Conservation (phyloP, 768 basidiomycete genomes). For the Calocera cornea region DNA sequence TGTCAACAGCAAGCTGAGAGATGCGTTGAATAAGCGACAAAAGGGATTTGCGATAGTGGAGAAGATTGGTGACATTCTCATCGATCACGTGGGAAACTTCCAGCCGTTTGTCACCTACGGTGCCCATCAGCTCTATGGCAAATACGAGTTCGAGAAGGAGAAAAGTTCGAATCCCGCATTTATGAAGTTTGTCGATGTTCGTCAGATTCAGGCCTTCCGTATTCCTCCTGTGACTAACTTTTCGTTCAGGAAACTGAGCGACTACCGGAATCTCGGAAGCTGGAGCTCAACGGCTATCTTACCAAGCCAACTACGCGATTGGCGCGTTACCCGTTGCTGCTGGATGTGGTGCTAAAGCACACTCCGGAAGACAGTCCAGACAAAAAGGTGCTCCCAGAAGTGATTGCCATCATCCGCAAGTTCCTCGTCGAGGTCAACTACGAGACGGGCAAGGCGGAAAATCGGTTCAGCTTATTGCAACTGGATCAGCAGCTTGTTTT, state of each 20-base stretch:
- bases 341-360: conserved; percentile 84
- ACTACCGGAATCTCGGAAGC: conserved; percentile 83
- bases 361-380: conserved; percentile 85
- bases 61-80: conserved; percentile 76
- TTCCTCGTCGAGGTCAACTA: conserved; percentile 81
- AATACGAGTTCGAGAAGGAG: conserved; percentile 99
- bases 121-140: conserved; percentile 92
- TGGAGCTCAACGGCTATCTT: conserved; percentile 93
- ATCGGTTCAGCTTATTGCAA: conserved; percentile 88
- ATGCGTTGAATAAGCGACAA: conserved; percentile 87
- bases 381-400: conserved; percentile 62
- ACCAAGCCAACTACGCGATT: conserved; percentile 97
- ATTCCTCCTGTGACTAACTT: not conserved
- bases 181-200: conserved; percentile 86
- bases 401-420: conserved; percentile 58
- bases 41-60: conserved; percentile 91
- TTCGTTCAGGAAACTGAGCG: conserved; percentile 65
- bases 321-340: conserved; percentile 86
- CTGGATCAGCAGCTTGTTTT: conserved; percentile 84
- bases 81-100: conserved; percentile 77
- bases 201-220: conserved; percentile 19
- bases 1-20: conserved; percentile 82
- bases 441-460: conserved; percentile 91
- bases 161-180: conserved; percentile 86
- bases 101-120: conserved; percentile 91